Evolutionary conservation across 768 basidiomycete genomes (phyloP).

Genomic region (Tulasnella sp.): DNA sequence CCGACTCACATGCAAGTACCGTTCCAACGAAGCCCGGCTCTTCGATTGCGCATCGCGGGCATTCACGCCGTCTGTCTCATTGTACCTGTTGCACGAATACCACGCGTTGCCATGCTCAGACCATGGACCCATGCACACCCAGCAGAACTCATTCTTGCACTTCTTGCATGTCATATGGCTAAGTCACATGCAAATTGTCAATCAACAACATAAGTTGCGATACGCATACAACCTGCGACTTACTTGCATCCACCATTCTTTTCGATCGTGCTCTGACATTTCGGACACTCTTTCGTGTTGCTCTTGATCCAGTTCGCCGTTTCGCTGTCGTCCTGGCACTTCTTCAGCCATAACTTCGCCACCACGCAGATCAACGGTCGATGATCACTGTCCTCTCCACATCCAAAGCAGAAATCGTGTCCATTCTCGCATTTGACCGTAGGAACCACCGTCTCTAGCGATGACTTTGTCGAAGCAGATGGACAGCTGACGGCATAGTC

Average conservation of each 20-base stretch:
- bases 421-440: constrained; percentile 67
- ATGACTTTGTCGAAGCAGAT: constrained; percentile 61
- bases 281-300: constrained; percentile 95
- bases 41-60: constrained; percentile 87
- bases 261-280: constrained; percentile 97
- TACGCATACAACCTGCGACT: constrained; percentile 29
- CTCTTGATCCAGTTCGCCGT: constrained; percentile 99
- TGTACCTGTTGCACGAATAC: constrained; percentile 97
- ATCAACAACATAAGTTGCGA: background rate
- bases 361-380: constrained; percentile 83
- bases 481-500: constrained; percentile 88
- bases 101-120: constrained; percentile 92
- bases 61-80: constrained; percentile 80
- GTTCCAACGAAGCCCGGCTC: constrained; percentile 82
- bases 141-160: constrained; percentile 97
- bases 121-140: constrained; percentile 99
- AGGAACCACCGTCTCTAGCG: constrained; percentile 72
- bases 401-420: constrained; percentile 93
- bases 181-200: constrained; percentile 17
- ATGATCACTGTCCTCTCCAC: constrained; percentile 78
- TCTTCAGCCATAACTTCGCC: constrained; percentile 90
- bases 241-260: constrained; percentile 99
- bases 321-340: constrained; percentile 95
- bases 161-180: constrained; percentile 99
- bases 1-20: constrained; percentile 80